Evolutionary conservation across 208 protist genomes (phyloP), one percentile per base, ranked within the genome.

Genomic region (Acanthamoeba triangularis): DNA sequence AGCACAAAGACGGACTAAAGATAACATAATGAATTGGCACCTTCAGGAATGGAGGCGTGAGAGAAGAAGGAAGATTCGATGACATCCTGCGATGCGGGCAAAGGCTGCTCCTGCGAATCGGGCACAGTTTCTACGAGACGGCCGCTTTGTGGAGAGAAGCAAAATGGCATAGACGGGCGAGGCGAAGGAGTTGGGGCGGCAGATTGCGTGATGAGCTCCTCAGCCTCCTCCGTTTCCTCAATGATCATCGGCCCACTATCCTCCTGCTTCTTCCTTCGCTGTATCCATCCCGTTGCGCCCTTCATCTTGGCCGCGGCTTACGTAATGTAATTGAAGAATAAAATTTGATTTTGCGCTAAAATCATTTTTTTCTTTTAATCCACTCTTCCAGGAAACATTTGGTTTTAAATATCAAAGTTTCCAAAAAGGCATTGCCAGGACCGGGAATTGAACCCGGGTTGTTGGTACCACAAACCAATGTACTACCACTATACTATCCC

Each of bases 391-490:
- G n/a, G n/a, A n/a, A n/a, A n/a, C n/a, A n/a, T n/a, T n/a, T n/a
- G n/a, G n/a, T n/a, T n/a, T n/a, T n/a, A n/a, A n/a, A n/a, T n/a
- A n/a, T n/a, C n/a, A n/a, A n/a, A n/a, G n/a, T n/a, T n/a, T n/a
- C n/a, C n/a, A n/a, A 44, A 87, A 25, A 44, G 7, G 54, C 20
- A 11, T 37, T 93, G 87, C 87, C 87, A 76, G 65, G 87, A 41
- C 87, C 87, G 87, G 87, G 87, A 93, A 93, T 93, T 93, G 87
- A 93, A 93, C 87, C 87, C 87, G 87, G 87, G 87, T 93, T 93
- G 87, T 93, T 93, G 87, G 87, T 49, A 93, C 87, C 87, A 93
- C 87, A 93, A 93, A 49, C 87, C 87, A 93, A 93, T 93, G 87
- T 93, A 93, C 87, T 93, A 93, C 87, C 87, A 93, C 87, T 93